phyloP scores from a whole-genome alignment of 164 flowering plant species.

The Hamamelis virginiana region DNA sequence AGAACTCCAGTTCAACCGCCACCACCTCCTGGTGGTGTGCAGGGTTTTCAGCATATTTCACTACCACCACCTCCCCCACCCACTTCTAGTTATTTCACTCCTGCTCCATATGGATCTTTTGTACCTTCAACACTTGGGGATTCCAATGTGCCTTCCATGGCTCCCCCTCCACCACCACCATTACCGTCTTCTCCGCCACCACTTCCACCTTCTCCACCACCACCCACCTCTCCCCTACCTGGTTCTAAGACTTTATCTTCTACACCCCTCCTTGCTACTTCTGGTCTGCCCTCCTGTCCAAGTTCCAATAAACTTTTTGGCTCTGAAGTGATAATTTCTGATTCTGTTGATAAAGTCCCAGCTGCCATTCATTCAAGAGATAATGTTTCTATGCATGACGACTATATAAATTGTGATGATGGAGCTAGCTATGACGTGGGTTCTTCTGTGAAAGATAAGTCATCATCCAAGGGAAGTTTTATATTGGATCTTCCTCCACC shows the following conservation, averaged over 20 bases:
- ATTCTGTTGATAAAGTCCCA: constrained; percentile 12
- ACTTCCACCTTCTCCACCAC: constrained; percentile 34
- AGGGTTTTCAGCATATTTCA: constrained; percentile 26
- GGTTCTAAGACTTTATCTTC: constrained; percentile 11
- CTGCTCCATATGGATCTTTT: constrained; percentile 26
- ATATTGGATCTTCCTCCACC: constrained; percentile 26
- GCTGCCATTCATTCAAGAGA: constrained; percentile 5
- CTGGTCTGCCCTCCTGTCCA: constrained; percentile 8
- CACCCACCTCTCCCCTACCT: constrained; percentile 14
- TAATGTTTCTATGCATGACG: constrained; percentile 9
- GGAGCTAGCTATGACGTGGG: constrained; percentile 15
- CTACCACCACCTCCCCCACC: constrained; percentile 28
- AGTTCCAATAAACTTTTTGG: constrained; percentile 10
- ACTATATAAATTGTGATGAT: constrained; percentile 6
- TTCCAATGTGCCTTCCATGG: constrained; percentile 21
- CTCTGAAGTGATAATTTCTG: constrained; percentile 5
- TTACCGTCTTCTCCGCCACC: constrained; percentile 25
- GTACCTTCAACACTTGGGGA: constrained; percentile 14
- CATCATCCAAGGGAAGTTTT: constrained; percentile 10
- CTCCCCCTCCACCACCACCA: constrained; percentile 31
- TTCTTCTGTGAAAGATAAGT: constrained; percentile 11
- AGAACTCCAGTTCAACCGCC: constrained; percentile 23
- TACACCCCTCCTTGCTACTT: constrained; percentile 7
- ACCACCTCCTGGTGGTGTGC: constrained; percentile 21
- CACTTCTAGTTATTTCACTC: constrained; percentile 25